A percentile compares a stretch with the other conserved stretches of the same genome.
Evolutionary conservation across 768 basidiomycete genomes (phyloP).

Genomic region (Dendrothele bispora): DNA sequence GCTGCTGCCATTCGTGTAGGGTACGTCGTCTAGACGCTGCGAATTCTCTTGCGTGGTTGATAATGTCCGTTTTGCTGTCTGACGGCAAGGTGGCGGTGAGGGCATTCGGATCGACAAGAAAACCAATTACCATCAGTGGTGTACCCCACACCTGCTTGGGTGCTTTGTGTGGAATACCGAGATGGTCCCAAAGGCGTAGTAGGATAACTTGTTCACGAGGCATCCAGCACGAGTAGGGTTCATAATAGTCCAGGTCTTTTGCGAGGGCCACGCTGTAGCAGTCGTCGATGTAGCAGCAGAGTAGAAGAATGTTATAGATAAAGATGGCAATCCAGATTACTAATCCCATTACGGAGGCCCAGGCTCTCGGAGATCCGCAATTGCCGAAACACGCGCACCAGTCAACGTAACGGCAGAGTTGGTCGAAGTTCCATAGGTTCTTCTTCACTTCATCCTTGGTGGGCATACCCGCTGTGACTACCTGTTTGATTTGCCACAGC

Average conservation of each 20-base stretch:
- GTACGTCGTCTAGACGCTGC: conserved; percentile 2
- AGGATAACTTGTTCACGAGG: conserved; percentile 22
- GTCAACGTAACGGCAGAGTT: conserved; percentile 17
- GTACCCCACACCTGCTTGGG: conserved; percentile 21
- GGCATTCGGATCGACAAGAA: conserved; percentile 24
- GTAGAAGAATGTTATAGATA: conserved; percentile 12
- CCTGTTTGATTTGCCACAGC: conserved; percentile 25
- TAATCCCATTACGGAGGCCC: conserved; percentile 21
- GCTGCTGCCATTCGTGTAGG: conserved; percentile 16
- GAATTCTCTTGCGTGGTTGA: conserved; percentile 13
- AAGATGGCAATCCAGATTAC: conserved; percentile 27
- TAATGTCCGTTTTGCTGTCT: conserved; percentile 10
- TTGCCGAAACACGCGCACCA: conserved; percentile 22
- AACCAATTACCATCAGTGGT: conserved; percentile 25
- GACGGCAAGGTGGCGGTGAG: conserved; percentile 17
- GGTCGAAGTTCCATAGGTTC: not conserved
- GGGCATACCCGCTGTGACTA: conserved; percentile 13
- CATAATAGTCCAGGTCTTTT: conserved; percentile 15
- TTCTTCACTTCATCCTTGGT: conserved; percentile 2
- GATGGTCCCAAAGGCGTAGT: conserved; percentile 22
- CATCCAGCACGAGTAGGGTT: conserved; percentile 12
- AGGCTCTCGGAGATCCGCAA: conserved; percentile 14
- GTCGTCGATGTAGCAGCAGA: conserved; percentile 28
- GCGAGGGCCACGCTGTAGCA: conserved; percentile 13
- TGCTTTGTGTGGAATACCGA: conserved; percentile 23